Percentiles rank a stretch among this genome's conserved stretches.
These are phyloP conservation scores for Tetrapisispora fleetii DNA, from an alignment of 805 yeast genomes.

Conservation along the genomic window DNA sequence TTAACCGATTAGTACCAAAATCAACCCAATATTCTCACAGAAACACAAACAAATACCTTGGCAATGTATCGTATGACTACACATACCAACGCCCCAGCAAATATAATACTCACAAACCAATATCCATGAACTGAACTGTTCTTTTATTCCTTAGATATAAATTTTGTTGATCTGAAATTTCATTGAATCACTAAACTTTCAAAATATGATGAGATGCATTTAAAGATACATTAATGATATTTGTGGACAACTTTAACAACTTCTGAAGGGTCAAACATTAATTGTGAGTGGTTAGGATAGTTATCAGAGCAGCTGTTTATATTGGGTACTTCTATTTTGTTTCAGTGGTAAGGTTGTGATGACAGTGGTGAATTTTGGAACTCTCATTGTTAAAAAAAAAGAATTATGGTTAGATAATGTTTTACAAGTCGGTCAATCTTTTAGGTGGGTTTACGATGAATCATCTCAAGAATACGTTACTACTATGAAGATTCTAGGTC, in stretches of 20 bases:
- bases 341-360: neutral
- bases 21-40: too few relatives aligned
- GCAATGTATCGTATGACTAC: too few relatives aligned
- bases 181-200: neutral
- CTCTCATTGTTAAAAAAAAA: slow-evolving; percentile 1
- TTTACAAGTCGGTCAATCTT: slow-evolving; percentile 28
- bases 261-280: too few relatives aligned
- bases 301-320: too few relatives aligned
- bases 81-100: neutral
- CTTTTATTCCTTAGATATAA: neutral
- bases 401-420: slow-evolving; percentile 41
- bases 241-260: too few relatives aligned
- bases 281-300: too few relatives aligned
- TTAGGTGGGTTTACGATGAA: slow-evolving; percentile 25
- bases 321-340: too few relatives aligned
- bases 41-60: too few relatives aligned
- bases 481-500: slow-evolving; percentile 20
- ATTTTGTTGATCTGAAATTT: neutral
- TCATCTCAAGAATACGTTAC: slow-evolving; percentile 14
- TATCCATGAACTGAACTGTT: too few relatives aligned
- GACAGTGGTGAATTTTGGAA: slow-evolving; percentile 8
- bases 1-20: too few relatives aligned
- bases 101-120: neutral
- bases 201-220: neutral
- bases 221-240: too few relatives aligned